Percentiles rank a stretch among this genome's conserved stretches.
phyloP scores from a whole-genome alignment of 2,329 filamentous ascomycete species.

The Tolypocladium ophioglossoides region DNA sequence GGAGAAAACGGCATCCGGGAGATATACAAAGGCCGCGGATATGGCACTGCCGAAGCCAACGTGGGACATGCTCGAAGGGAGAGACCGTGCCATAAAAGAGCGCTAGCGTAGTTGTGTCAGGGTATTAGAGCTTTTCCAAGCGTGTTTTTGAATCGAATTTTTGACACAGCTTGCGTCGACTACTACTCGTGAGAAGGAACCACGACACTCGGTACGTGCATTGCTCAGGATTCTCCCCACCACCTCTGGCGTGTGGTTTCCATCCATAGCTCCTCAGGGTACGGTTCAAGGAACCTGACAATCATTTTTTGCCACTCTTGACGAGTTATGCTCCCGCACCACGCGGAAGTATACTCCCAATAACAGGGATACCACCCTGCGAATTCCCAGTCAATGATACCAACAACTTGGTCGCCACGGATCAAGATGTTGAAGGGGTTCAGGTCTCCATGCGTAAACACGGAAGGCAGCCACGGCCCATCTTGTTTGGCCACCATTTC shows the following conservation, averaged over 20 bases:
- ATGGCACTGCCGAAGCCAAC: constrained; percentile 15
- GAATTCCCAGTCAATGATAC: constrained; percentile 28
- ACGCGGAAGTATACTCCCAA: constrained; percentile 22
- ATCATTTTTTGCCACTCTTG: constrained; percentile 26
- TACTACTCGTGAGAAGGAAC: no score
- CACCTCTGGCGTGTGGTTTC: constrained; percentile 26
- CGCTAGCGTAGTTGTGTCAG: no score
- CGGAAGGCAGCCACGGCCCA: constrained; percentile 19
- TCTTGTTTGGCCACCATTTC: constrained; percentile 25
- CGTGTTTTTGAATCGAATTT: not conserved
- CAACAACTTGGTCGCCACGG: constrained; percentile 27
- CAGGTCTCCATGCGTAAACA: constrained; percentile 37
- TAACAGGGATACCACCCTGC: constrained; percentile 20
- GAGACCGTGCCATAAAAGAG: constrained; percentile 11
- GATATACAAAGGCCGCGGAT: constrained; percentile 7
- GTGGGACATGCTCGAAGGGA: constrained; percentile 14
- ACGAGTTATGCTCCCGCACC: constrained; percentile 8
- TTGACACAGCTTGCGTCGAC: no score
- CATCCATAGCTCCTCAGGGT: constrained; percentile 28
- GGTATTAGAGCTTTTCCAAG: no score
- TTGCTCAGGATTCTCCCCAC: constrained; percentile 19
- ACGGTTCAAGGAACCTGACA: constrained; percentile 24
- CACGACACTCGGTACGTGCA: not conserved
- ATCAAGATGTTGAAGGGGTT: constrained; percentile 31
- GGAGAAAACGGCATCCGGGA: constrained; percentile 16